Evolutionary conservation across 179 eudicot species (phyloP), one percentile per base, ranked within the genome.

Genomic region (Carnegiea gigantea): DNA sequence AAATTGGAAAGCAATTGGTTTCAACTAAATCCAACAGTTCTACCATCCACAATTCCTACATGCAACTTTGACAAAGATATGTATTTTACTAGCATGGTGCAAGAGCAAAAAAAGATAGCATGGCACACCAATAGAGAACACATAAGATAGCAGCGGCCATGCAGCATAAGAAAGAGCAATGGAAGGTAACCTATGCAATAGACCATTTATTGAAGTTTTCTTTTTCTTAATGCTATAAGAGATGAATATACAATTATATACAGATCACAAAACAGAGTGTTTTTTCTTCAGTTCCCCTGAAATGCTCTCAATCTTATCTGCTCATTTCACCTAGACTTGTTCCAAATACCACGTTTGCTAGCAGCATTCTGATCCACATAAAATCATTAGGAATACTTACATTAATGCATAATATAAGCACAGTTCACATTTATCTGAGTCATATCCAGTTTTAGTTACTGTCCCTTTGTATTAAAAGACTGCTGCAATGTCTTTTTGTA

Each of bases 391-490:
- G 36, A 23, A 13, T 6, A 67, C 15, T 46, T 13, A 70, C 60
- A 30, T 23, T 54, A 48, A 70, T 70, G 75, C 68, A 53, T 15
- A 28, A 64, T 28, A 64, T 18, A 81, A 18, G 53, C 23, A 40
- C 36, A 44, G 44, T 68, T 70, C 51, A 48, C 62, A 33, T 21
- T 13, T 5, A 53, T 18, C 6, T 0, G 23, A 70, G 54, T 46
- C 57, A 70, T 20, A 70, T 12, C 33, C 46, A 65, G 70, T n/a
- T 71, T 79, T 49, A 40, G 78, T 71, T 73, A 59, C 8, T 76
- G 67, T 75, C 59, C 43, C 76, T 10, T 62, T n/a, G 70, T 38
- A 70, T 75, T 36, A 21, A 57, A 36, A 85, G 74, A 20, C 18
- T 36, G 60, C 30, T 21, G 11, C 3, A n/a, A 62, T 70, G 44